Evolutionary conservation across 2,329 filamentous ascomycete species (phyloP).

Genomic region (Ophiostoma perfectum): DNA sequence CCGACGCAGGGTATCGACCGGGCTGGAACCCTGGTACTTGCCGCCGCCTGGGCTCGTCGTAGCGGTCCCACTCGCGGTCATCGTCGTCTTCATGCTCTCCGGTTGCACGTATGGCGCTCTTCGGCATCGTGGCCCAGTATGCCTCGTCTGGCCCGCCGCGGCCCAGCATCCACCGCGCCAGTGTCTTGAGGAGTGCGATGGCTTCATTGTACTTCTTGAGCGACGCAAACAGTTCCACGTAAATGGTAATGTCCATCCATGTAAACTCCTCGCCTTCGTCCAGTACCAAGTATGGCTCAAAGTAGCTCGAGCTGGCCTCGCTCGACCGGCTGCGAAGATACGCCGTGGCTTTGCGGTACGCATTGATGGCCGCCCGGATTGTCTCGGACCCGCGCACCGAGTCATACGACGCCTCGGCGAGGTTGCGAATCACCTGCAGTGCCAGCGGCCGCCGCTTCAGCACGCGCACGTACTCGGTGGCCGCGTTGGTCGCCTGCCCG

Average conservation of each 20-base stretch:
- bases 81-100: constrained; percentile 59
- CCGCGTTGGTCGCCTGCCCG: constrained; percentile 49
- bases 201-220: constrained; percentile 59
- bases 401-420: constrained; percentile 54
- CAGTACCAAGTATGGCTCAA: constrained; percentile 25
- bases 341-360: constrained; percentile 46
- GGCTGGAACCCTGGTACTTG: constrained; percentile 56
- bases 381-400: constrained; percentile 42
- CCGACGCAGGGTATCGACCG: constrained; percentile 45
- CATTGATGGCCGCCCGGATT: constrained; percentile 41
- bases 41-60: constrained; percentile 58
- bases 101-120: constrained; percentile 30
- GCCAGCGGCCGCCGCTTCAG: constrained; percentile 50
- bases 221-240: constrained; percentile 71
- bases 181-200: constrained; percentile 61
- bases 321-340: constrained; percentile 33
- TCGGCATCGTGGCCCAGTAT: constrained; percentile 66
- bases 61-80: constrained; percentile 83
- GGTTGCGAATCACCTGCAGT: constrained; percentile 49
- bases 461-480: constrained; percentile 52
- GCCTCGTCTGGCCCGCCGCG: constrained; percentile 55
- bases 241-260: constrained; percentile 84
- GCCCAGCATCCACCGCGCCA: constrained; percentile 78
- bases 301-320: constrained; percentile 21
- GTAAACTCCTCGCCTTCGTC: constrained; percentile 40